Evolutionary conservation across 225 moss, liverwort and hornwort genomes (phyloP).

Genomic region (Lunularia cruciata): DNA sequence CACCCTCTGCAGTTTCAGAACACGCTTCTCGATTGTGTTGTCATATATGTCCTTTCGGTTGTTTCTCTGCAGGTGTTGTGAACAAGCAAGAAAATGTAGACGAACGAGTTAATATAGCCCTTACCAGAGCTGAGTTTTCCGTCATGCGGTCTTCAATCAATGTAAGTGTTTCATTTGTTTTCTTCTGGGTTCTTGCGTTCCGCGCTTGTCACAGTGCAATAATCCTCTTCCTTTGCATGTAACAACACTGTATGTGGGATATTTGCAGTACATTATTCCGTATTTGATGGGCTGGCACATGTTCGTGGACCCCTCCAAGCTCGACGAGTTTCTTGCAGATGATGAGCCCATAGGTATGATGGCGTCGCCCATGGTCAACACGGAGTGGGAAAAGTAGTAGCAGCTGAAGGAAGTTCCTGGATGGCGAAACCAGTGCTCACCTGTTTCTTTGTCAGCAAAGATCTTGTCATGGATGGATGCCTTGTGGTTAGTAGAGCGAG

Average conservation of each 20-base stretch:
- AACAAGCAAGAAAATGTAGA: slow-evolving; percentile 42
- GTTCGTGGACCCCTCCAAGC: slow-evolving; percentile 38
- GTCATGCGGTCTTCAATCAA: slow-evolving; percentile 44
- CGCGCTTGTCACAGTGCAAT: background rate
- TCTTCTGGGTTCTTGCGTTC: background rate
- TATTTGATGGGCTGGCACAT: slow-evolving; percentile 54
- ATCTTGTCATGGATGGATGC: background rate
- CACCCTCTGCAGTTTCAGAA: too few species aligned
- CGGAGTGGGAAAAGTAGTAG: slow-evolving; percentile 36
- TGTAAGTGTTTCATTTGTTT: slow-evolving; percentile 23
- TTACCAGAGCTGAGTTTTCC: slow-evolving; percentile 43
- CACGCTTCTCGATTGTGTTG: too few species aligned
- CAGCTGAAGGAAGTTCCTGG: background rate
- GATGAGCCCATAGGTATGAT: slow-evolving; percentile 7
- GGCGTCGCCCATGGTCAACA: slow-evolving; percentile 8
- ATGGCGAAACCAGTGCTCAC: background rate
- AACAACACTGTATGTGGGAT: background rate
- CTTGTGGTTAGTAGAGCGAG: too few species aligned
- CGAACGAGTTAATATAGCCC: slow-evolving; percentile 32
- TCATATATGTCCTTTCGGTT: too few species aligned
- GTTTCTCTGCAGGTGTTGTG: slow-evolving; percentile 32
- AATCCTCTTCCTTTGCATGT: too few species aligned
- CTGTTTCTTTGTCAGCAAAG: background rate
- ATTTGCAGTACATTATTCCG: slow-evolving; percentile 44
- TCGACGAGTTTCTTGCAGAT: slow-evolving; percentile 28